Conservation (phyloP, 306 rosid genomes). For the Aeschynomene evenia region DNA sequence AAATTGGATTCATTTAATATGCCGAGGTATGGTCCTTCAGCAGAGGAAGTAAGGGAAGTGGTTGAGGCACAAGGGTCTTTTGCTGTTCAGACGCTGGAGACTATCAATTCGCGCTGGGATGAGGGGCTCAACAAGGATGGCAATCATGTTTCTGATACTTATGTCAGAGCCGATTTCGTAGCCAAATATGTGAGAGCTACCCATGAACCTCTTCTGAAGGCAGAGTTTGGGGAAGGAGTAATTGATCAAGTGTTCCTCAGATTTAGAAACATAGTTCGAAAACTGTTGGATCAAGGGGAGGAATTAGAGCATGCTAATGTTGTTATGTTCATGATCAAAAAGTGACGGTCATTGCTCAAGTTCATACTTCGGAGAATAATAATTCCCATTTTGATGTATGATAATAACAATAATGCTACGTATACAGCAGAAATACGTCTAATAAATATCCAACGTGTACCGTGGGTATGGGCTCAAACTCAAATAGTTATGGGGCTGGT, state of each 20-base stretch:
- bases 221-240: conserved; percentile 37
- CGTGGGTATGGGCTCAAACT: no score
- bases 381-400: no score
- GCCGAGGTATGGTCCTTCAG: conserved; percentile 40
- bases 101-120: conserved; percentile 30
- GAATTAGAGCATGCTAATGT: conserved; percentile 20
- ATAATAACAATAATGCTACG: no score
- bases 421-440: no score
- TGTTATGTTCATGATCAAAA: conserved; percentile 26
- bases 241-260: conserved; percentile 39
- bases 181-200: conserved; percentile 44
- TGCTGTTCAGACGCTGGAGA: conserved; percentile 15
- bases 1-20: conserved; percentile 40
- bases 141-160: not conserved
- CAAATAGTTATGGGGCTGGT: no score
- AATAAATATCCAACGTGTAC: no score
- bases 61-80: conserved; percentile 50
- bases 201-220: conserved; percentile 39
- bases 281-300: conserved; percentile 2
- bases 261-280: conserved; percentile 6
- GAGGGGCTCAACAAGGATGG: not conserved
- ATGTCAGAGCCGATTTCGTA: conserved; percentile 6
- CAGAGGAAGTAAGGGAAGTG: conserved; percentile 32
- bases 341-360: not conserved
- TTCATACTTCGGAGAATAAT: no score